These are phyloP conservation scores for Phaeophleospora eucalypticola DNA, from an alignment of 2,329 filamentous ascomycete species.

Conservation along the genomic window DNA sequence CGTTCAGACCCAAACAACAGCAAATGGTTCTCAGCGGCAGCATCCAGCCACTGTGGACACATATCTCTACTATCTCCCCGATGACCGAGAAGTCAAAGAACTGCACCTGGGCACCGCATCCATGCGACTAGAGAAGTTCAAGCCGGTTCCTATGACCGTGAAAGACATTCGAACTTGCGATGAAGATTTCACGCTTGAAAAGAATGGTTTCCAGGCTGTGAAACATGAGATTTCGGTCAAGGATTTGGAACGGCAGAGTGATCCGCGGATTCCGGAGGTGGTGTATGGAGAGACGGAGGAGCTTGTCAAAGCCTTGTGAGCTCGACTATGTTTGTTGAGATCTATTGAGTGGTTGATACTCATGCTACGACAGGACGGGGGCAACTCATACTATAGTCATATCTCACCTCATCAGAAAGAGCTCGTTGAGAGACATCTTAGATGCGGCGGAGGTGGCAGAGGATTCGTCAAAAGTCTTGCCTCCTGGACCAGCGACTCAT, in stretches of 20 bases:
- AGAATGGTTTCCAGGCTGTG: constrained; percentile 8
- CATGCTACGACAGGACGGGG: constrained; percentile 1
- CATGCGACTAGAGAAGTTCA: neutral
- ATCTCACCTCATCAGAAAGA: neutral
- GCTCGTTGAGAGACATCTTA: neutral
- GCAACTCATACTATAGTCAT: constrained; percentile 1
- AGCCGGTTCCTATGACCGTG: neutral
- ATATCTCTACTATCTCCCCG: neutral
- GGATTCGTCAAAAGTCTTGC: neutral
- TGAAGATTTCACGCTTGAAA: constrained; percentile 6
- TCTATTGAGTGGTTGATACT: neutral
- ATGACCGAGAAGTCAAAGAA: neutral
- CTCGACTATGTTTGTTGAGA: neutral
- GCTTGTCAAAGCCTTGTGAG: constrained; percentile 1
- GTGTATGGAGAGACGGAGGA: constrained; percentile 1
- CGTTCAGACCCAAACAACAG: no score
- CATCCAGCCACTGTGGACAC: no score
- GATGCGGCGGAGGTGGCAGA: neutral
- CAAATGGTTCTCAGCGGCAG: no score
- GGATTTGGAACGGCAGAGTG: neutral
- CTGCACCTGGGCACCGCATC: neutral
- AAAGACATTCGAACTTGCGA: constrained; percentile 2
- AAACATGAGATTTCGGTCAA: neutral
- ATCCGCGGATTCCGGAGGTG: neutral
- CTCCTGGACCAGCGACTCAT: neutral